Evolutionary conservation across 1,284 basidiomycete species (phyloP).

Genomic region (Rhizoctonia solani): DNA sequence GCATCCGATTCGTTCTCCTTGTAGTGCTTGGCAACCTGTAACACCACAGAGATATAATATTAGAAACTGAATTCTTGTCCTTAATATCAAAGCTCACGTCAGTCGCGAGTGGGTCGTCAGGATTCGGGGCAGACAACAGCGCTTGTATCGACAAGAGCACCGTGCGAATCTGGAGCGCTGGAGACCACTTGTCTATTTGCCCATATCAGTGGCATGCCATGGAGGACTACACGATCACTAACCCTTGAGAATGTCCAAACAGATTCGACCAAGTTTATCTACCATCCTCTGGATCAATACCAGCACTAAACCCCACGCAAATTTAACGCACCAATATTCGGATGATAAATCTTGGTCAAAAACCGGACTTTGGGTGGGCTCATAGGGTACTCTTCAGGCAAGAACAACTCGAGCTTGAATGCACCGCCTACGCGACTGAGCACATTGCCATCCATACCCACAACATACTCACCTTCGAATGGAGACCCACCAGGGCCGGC

Average conservation of each 20-base stretch:
- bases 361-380: constrained; percentile 98
- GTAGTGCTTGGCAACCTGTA: constrained; percentile 90
- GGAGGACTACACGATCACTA: constrained; percentile 37
- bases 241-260: constrained; percentile 97
- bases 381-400: constrained; percentile 99
- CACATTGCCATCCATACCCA: background rate
- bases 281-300: constrained; percentile 30
- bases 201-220: background rate
- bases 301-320: constrained; percentile 10
- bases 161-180: constrained; percentile 96
- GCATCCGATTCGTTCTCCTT: constrained; percentile 96
- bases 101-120: constrained; percentile 99
- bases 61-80: constrained; percentile 41
- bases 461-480: constrained; percentile 76
- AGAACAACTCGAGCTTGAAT: constrained; percentile 95
- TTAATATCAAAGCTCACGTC: constrained; percentile 49
- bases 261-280: constrained; percentile 99
- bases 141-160: constrained; percentile 97
- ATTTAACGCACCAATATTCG: constrained; percentile 85
- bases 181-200: constrained; percentile 95
- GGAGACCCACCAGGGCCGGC: constrained; percentile 92
- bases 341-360: constrained; percentile 99
- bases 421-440: constrained; percentile 66
- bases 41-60: background rate
- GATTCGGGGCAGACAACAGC: constrained; percentile 92